A percentile compares a stretch with the other conserved stretches of the same genome.
Conservation (phyloP, 345 rosid species). For the Aurinia saxatilis region DNA sequence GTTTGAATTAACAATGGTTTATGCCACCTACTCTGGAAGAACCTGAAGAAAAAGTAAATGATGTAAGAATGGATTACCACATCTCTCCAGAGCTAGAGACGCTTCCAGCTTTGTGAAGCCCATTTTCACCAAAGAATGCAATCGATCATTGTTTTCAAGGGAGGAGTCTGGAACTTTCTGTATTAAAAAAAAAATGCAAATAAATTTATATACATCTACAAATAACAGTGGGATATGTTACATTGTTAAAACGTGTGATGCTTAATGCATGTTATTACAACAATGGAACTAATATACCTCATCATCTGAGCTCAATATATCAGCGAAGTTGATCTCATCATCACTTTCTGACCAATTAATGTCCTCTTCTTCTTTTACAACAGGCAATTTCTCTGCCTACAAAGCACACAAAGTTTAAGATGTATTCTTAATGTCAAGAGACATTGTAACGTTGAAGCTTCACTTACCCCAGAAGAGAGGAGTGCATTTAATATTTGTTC, state of each 20-base stretch:
- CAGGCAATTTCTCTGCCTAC: slow-evolving; percentile 43
- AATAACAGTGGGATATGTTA: not conserved
- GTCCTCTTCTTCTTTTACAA: slow-evolving; percentile 28
- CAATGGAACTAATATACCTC: slow-evolving; percentile 43
- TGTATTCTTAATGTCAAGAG: not conserved
- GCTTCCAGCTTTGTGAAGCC: slow-evolving; percentile 63
- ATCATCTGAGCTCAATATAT: slow-evolving; percentile 38
- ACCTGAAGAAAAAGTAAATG: not conserved
- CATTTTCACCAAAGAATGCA: slow-evolving; percentile 48
- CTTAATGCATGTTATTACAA: not conserved
- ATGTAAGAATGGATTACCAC: slow-evolving; percentile 42
- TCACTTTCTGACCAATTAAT: slow-evolving; percentile 42
- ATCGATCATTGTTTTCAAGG: slow-evolving; percentile 27
- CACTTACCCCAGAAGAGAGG: slow-evolving; percentile 44
- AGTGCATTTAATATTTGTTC: slow-evolving; percentile 54
- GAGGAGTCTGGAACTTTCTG: slow-evolving; percentile 23
- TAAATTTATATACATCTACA: not conserved
- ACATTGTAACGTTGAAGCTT: not conserved
- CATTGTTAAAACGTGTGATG: not conserved
- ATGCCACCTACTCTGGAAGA: not conserved
- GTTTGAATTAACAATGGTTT: not conserved
- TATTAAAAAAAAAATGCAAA: slow-evolving; percentile 27
- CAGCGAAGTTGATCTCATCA: slow-evolving; percentile 48
- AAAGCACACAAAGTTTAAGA: slow-evolving; percentile 10
- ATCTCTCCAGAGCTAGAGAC: slow-evolving; percentile 71